Percentiles rank a stretch among this genome's conserved stretches.
Evolutionary conservation across 1,284 basidiomycete genomes (phyloP).

Genomic region (Tetrapyrgos nigripes): DNA sequence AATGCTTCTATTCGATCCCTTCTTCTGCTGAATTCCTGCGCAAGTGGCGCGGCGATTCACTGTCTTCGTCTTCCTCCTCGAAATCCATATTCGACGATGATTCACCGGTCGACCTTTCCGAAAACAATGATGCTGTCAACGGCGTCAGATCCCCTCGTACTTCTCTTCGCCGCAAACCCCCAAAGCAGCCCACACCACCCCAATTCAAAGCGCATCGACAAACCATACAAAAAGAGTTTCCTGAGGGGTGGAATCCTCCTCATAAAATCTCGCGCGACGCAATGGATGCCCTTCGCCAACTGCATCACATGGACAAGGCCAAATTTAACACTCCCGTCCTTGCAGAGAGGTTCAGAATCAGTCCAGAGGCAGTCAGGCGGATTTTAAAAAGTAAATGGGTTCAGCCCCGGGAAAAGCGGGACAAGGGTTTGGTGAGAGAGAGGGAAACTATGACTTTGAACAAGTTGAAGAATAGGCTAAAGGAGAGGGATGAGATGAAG

Average conservation of each 20-base stretch:
- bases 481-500: constrained; percentile 31
- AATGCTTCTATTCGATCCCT: constrained; percentile 1
- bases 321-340: constrained; percentile 76
- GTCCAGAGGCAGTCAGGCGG: constrained; percentile 85
- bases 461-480: constrained; percentile 50
- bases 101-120: constrained; percentile 54
- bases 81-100: constrained; percentile 43
- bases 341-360: constrained; percentile 82
- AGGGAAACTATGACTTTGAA: constrained; percentile 46
- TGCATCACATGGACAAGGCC: constrained; percentile 75
- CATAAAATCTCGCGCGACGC: constrained; percentile 90
- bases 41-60: constrained; percentile 14
- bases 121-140: constrained; percentile 57
- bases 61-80: constrained; percentile 50
- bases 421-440: constrained; percentile 63
- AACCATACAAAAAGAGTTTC: constrained; percentile 67
- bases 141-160: constrained; percentile 36
- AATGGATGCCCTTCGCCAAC: constrained; percentile 83
- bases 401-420: constrained; percentile 64
- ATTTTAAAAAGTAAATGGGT: constrained; percentile 86
- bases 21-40: constrained; percentile 11
- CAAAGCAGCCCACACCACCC: constrained; percentile 54
- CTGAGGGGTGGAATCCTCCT: constrained; percentile 85
- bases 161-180: constrained; percentile 47
- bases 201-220: constrained; percentile 62